Conservation (phyloP, 1,139 yeast genomes). For the Scheffersomyces parashehatae region DNA sequence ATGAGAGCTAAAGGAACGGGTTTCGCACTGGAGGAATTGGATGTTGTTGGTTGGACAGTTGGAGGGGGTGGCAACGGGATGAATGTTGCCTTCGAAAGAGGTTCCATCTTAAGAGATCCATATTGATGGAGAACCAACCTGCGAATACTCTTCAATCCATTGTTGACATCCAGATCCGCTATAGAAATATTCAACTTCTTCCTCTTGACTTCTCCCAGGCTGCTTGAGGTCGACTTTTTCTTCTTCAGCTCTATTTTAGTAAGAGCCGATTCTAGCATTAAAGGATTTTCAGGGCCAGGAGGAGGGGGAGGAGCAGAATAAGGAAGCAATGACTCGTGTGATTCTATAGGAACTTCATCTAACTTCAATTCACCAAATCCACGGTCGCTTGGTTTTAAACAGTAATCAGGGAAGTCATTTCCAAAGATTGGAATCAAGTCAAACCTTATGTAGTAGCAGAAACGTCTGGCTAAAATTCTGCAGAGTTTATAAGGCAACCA, state of each 20-base stretch:
- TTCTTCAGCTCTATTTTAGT: slow-evolving; percentile 4
- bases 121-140: too few species aligned
- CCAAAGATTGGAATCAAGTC: slow-evolving; percentile 85
- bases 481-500: slow-evolving; percentile 84
- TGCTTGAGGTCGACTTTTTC: not conserved
- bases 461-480: slow-evolving; percentile 64
- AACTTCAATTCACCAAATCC: slow-evolving; percentile 68
- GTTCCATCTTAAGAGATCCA: not conserved
- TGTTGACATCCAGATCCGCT: too few species aligned
- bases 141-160: too few species aligned
- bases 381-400: slow-evolving; percentile 62
- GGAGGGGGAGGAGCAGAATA: slow-evolving; percentile 3
- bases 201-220: too few species aligned
- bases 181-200: too few species aligned
- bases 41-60: not conserved
- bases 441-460: slow-evolving; percentile 77
- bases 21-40: not conserved
- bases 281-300: slow-evolving; percentile 4
- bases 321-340: not conserved
- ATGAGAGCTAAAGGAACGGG: not conserved
- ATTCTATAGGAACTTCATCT: slow-evolving; percentile 23
- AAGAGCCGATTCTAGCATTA: slow-evolving; percentile 3
- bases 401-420: slow-evolving; percentile 63
- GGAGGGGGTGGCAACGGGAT: not conserved
- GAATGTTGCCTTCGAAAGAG: not conserved